Evolutionary conservation across 768 basidiomycete species (phyloP).

Genomic region (Leucosporidium yakuticum): DNA sequence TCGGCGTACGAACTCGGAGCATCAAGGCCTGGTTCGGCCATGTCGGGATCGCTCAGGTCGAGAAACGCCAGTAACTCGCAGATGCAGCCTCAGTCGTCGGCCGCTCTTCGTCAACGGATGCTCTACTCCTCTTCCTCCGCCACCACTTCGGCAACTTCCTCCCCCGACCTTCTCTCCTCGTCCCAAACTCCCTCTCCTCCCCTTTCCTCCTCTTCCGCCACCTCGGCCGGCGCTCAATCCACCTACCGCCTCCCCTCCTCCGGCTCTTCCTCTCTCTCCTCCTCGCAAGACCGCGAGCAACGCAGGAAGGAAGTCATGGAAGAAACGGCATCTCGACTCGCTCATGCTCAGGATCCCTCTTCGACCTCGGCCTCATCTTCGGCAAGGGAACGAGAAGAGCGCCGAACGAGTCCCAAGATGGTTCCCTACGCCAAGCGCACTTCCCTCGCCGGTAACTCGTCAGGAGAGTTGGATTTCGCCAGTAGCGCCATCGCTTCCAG

Average conservation of each 20-base stretch:
- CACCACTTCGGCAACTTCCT: background rate
- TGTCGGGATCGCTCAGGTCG: too few relatives aligned
- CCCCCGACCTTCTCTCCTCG: background rate
- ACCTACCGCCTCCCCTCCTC: conserved; percentile 15
- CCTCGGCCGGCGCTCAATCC: conserved; percentile 7
- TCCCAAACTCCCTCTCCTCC: conserved; percentile 13
- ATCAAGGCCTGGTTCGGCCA: too few relatives aligned
- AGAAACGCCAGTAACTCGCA: background rate
- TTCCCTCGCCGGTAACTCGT: conserved; percentile 5
- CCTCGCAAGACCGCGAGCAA: background rate
- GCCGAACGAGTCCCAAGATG: background rate
- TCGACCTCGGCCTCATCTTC: background rate
- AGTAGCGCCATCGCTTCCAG: background rate
- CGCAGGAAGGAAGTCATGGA: background rate
- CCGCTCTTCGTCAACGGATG: background rate
- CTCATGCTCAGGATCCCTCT: background rate
- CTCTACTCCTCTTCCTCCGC: background rate
- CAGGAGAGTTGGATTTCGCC: background rate
- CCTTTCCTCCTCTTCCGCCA: conserved; percentile 29
- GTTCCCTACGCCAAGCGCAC: background rate
- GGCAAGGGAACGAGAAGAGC: background rate
- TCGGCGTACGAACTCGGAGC: too few relatives aligned
- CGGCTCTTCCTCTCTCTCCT: background rate
- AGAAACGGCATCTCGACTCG: background rate
- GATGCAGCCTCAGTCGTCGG: conserved; percentile 1